Percentiles rank a stretch among this genome's conserved stretches.
phyloP scores from a whole-genome alignment of 345 rosid species.

The thale cress (Arabidopsis thaliana) region TAIR10.1 NC_003076.8:804001-804500 shows the following conservation, averaged over 20 bases:
- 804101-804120: conserved; percentile 43
- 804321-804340: neutral
- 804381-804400: neutral
- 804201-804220: conserved; percentile 51
- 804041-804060: conserved; percentile 90
- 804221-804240: conserved; percentile 53
- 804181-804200: conserved; percentile 50
- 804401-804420: neutral
- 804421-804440: neutral
- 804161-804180: conserved; percentile 48
- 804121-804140: conserved; percentile 49
- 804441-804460: neutral
- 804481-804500: neutral
- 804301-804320: conserved; percentile 2
- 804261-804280: neutral
- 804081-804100: conserved; percentile 39
- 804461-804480: neutral
- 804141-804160: conserved; percentile 28
- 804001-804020: conserved; percentile 70
- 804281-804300: neutral
- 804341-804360: neutral
- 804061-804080: conserved; percentile 61
- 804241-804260: neutral
- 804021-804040: conserved; percentile 78
- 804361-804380: neutral